Conservation (phyloP, 371 early-diverging fungal species). For the Lichtheimia ramosa region DNA sequence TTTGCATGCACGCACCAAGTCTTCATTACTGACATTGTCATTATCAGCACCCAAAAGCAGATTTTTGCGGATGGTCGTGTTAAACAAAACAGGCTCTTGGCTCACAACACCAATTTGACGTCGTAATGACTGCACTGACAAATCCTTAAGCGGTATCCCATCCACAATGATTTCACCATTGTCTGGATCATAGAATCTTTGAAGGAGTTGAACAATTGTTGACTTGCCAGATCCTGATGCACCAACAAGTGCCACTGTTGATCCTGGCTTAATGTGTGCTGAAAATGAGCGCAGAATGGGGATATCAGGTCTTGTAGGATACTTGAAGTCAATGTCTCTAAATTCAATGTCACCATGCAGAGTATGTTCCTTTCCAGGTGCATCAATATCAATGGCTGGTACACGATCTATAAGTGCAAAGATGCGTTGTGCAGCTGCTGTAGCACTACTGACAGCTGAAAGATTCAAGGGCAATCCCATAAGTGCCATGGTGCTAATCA, state of each 20-base stretch:
- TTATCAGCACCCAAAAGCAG: slow-evolving; percentile 42
- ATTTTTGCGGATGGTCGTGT: slow-evolving; percentile 38
- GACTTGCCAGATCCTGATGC: slow-evolving; percentile 51
- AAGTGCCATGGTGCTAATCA: slow-evolving; percentile 47
- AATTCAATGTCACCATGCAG: slow-evolving; percentile 54
- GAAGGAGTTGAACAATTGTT: slow-evolving; percentile 66
- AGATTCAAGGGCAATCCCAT: slow-evolving; percentile 53
- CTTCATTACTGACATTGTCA: slow-evolving; percentile 21
- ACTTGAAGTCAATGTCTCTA: slow-evolving; percentile 26
- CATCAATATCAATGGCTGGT: slow-evolving; percentile 58
- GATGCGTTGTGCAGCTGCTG: slow-evolving; percentile 64
- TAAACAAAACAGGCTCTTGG: slow-evolving; percentile 73
- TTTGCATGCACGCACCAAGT: slow-evolving; percentile 58
- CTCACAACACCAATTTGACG: slow-evolving; percentile 51
- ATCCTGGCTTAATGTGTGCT: slow-evolving; percentile 61
- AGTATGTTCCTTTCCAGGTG: slow-evolving; percentile 45
- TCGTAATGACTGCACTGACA: slow-evolving; percentile 46
- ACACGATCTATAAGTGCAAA: slow-evolving; percentile 74
- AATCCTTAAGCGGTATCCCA: slow-evolving; percentile 39
- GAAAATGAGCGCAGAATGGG: slow-evolving; percentile 64
- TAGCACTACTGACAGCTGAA: slow-evolving; percentile 58
- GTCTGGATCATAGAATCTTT: slow-evolving; percentile 72
- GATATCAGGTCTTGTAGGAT: slow-evolving; percentile 74
- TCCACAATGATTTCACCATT: slow-evolving; percentile 38
- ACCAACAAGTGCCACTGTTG: slow-evolving; percentile 71